A percentile compares a stretch with the other conserved stretches of the same genome.
Evolutionary conservation across 805 yeast species (phyloP).

Genomic region (Lachancea meyersii): DNA sequence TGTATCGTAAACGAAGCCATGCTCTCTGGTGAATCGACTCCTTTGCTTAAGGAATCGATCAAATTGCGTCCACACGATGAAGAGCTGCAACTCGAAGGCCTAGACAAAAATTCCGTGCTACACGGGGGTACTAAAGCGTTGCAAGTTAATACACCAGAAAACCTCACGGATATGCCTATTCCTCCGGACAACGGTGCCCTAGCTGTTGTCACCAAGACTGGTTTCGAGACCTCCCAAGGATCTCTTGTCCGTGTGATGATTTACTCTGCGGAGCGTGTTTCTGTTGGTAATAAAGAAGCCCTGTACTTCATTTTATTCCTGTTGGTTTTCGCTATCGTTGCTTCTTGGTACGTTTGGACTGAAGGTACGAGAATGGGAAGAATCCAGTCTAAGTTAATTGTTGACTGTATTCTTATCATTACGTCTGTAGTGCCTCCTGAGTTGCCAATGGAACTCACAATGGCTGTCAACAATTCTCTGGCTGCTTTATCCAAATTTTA

Average conservation of each 20-base stretch:
- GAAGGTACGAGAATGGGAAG: slow-evolving; percentile 96
- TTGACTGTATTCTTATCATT: slow-evolving; percentile 91
- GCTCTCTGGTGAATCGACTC: slow-evolving; percentile 98
- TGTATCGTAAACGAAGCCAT: slow-evolving; percentile 97
- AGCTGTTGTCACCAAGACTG: slow-evolving; percentile 86
- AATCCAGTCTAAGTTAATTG: slow-evolving; percentile 83
- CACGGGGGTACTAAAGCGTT: slow-evolving; percentile 96
- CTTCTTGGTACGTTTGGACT: slow-evolving; percentile 97
- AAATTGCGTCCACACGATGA: slow-evolving; percentile 73
- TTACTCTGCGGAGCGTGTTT: slow-evolving; percentile 91
- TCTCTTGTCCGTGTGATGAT: slow-evolving; percentile 96
- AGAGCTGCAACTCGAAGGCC: slow-evolving; percentile 62
- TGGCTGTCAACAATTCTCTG: slow-evolving; percentile 93
- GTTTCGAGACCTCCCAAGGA: slow-evolving; percentile 98
- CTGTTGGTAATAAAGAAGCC: slow-evolving; percentile 93
- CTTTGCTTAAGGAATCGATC: slow-evolving; percentile 86
- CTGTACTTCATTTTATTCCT: slow-evolving; percentile 85
- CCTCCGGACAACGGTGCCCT: slow-evolving; percentile 92
- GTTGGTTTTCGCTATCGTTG: slow-evolving; percentile 86
- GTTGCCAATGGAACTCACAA: slow-evolving; percentile 96
- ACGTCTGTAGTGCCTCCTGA: slow-evolving; percentile 99
- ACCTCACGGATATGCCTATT: slow-evolving; percentile 41
- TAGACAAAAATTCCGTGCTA: slow-evolving; percentile 81
- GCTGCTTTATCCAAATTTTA: slow-evolving; percentile 81
- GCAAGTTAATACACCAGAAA: slow-evolving; percentile 74